Percentiles rank a stretch among this genome's conserved stretches.
phyloP scores from a whole-genome alignment of 352 stramenopile species.

The Phytophthora tubulina region DNA sequence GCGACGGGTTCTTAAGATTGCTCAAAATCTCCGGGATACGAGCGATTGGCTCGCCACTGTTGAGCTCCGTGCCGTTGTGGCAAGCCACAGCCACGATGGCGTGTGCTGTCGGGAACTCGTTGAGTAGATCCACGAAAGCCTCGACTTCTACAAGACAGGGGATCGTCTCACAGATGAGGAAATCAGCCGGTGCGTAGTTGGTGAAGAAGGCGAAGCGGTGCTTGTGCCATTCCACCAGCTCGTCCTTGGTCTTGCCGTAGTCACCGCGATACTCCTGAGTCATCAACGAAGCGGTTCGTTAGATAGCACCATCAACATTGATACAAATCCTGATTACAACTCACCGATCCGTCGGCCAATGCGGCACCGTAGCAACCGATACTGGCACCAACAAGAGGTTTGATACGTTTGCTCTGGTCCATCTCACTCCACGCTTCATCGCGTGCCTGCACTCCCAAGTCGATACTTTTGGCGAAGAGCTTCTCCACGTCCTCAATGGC shows the following conservation, averaged over 20 bases:
- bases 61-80: slow-evolving; percentile 67
- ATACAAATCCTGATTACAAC: slow-evolving; percentile 25
- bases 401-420: slow-evolving; percentile 53
- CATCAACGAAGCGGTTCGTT: slow-evolving; percentile 11
- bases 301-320: background rate
- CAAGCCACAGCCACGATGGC: slow-evolving; percentile 78
- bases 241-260: slow-evolving; percentile 73
- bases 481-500: slow-evolving; percentile 56
- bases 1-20: slow-evolving; percentile 59
- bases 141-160: slow-evolving; percentile 85
- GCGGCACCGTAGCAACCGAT: slow-evolving; percentile 89
- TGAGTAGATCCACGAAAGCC: slow-evolving; percentile 80
- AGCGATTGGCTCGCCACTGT: slow-evolving; percentile 70
- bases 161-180: slow-evolving; percentile 89
- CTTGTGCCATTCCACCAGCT: slow-evolving; percentile 82
- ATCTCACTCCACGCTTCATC: slow-evolving; percentile 62
- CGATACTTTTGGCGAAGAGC: slow-evolving; percentile 81
- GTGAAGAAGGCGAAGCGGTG: slow-evolving; percentile 80
- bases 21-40: slow-evolving; percentile 53
- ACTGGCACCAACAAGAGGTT: slow-evolving; percentile 84
- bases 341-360: slow-evolving; percentile 84
- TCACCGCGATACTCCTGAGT: slow-evolving; percentile 86
- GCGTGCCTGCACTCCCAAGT: slow-evolving; percentile 72
- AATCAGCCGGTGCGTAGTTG: slow-evolving; percentile 59
- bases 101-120: slow-evolving; percentile 63